Percentiles rank a stretch among this genome's conserved stretches.
Evolutionary conservation across 352 stramenopile genomes (phyloP).

Genomic region (Phytophthora meadii): DNA sequence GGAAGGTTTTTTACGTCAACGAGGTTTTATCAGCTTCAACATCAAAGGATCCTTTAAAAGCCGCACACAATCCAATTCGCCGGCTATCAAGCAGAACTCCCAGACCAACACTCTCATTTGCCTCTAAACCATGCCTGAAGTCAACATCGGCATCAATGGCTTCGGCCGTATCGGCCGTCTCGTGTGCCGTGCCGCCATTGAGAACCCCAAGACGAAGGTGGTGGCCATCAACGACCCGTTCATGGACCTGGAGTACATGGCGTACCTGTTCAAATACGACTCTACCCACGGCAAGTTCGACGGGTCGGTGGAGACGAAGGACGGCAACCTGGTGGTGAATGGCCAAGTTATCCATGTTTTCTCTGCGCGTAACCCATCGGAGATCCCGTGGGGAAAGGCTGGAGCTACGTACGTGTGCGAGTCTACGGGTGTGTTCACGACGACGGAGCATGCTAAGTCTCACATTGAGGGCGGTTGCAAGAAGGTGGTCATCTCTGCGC

Average conservation of each 20-base stretch:
- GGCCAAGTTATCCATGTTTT: conserved; percentile 94
- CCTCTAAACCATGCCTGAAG: no score
- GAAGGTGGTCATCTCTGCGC: conserved; percentile 97
- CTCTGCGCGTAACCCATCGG: conserved; percentile 91
- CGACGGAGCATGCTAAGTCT: no score
- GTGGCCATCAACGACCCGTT: conserved; percentile 96
- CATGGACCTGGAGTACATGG: conserved; percentile 96
- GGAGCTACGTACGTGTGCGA: conserved; percentile 96
- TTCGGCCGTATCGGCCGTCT: no score
- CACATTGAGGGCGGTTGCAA: conserved; percentile 93
- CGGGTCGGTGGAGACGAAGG: conserved; percentile 82
- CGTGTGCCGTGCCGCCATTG: no score
- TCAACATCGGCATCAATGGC: no score
- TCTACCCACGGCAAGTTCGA: conserved; percentile 92
- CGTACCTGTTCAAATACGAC: conserved; percentile 93
- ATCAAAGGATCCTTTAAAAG: no score
- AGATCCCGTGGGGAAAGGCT: conserved; percentile 92
- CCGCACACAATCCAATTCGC: no score
- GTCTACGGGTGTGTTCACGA: conserved; percentile 79
- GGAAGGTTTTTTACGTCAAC: no score
- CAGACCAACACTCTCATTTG: neutral
- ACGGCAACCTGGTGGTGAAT: conserved; percentile 90
- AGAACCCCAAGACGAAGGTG: conserved; percentile 77
- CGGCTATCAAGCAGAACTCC: neutral
- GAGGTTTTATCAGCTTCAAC: no score